A percentile compares a stretch with the other conserved stretches of the same genome.
phyloP scores from a whole-genome alignment of 2,329 filamentous ascomycete genomes.

The Phialophora verrucosa region DNA sequence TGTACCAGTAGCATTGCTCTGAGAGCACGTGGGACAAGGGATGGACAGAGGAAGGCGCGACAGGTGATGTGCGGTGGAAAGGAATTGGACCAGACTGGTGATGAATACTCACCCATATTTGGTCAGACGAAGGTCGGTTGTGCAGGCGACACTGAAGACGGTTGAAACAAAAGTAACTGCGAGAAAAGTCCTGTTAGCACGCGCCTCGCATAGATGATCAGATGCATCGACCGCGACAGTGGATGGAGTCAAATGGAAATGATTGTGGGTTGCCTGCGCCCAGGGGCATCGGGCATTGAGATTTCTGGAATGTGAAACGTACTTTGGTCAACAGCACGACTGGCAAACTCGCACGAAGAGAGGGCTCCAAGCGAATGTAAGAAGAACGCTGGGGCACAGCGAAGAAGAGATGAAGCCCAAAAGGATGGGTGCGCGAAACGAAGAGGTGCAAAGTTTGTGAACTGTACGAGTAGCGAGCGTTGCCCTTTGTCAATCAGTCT shows the following conservation, averaged over 20 bases:
- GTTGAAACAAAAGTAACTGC: conserved; percentile 23
- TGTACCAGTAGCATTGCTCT: not conserved
- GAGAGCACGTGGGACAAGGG: not conserved
- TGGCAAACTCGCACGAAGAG: conserved; percentile 6
- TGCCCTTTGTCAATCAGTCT: conserved; percentile 16
- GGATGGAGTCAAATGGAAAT: conserved; percentile 11
- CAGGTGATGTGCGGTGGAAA: conserved; percentile 6
- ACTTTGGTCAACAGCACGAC: conserved; percentile 17
- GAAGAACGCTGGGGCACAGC: conserved; percentile 29
- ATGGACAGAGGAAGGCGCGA: conserved; percentile 11
- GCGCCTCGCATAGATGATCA: conserved; percentile 15
- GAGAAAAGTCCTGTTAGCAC: conserved; percentile 23
- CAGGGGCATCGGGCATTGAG: conserved; percentile 11
- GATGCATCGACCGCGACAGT: not conserved
- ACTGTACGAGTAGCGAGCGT: conserved; percentile 11
- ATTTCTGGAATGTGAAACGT: conserved; percentile 6
- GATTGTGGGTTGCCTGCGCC: conserved; percentile 17
- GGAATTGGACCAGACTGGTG: conserved; percentile 13
- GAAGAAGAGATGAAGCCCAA: conserved; percentile 23
- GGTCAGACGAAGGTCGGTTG: conserved; percentile 25
- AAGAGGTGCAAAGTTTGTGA: conserved; percentile 22
- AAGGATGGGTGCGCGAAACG: conserved; percentile 22
- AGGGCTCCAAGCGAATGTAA: conserved; percentile 31
- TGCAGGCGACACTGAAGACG: conserved; percentile 25
- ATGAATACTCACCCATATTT: conserved; percentile 34